Base-by-base conservation (phyloP, 2,329 filamentous ascomycete genomes). In the Tothia fuscella region DNA sequence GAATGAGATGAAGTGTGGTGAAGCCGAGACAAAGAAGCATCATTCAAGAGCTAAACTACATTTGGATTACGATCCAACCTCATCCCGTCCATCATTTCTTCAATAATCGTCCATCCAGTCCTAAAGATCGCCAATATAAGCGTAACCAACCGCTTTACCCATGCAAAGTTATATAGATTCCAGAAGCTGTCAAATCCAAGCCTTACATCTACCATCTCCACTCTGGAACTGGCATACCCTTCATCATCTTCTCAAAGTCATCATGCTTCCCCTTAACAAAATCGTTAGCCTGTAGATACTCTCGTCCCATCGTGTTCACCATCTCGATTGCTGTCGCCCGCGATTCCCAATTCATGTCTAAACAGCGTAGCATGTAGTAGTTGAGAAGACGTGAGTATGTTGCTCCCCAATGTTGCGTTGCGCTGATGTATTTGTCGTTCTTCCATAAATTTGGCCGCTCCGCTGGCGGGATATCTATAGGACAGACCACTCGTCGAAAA, bases 291-390 rank as follows among this genome's bases (percentile, higher is more conserved):
- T 37, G 22, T 7, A 10, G 13, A 12, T 26, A 37, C 5, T 25
- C 21, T 12, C 12, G n/a, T 10, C 35, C 35, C 10, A 37, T 24
- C 12, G 25, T 25, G 14, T 12, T 24, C 21, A 37, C 3, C 9
- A 37, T 28, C 12, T 37, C 35, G 14, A 10, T 22, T 10, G 17
- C 22, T 16, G 35, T 37, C 25, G 35, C 35, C 13, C 35, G 35
- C 2, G 25, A 3, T 6, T 12, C 3, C 17, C 10, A n/a, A 26
- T 37, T 12, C 12, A 37, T 5, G 10, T 37, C 2, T 5, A 37
- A 14, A 12, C 35, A 37, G n/a, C 35, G 4, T 25, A 25, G 35
- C 35, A 37, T 37, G 7, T 37, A 37, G 20, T 37, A 25, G 14
- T 37, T 24, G 12, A 37, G 19, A n/a, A 37, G 22, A 14, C 28